Evolutionary conservation across 257 asterid species (phyloP), one percentile per base, ranked within the genome.

Genomic region (Capsicum baccatum): DNA sequence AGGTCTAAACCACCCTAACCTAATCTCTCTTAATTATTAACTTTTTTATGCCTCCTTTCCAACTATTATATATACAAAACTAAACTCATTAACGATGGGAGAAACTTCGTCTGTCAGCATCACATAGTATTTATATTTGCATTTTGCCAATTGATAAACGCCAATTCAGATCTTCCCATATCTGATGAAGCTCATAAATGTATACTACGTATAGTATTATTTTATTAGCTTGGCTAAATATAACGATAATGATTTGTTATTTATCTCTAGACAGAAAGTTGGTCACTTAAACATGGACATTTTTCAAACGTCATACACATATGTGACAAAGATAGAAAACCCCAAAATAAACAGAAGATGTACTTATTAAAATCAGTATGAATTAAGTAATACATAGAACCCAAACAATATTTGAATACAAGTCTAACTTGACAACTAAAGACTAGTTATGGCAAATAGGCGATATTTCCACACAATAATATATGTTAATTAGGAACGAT

Each of bases 261-360:
- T 12, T 74, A 3, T 76, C 21, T 52, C 15, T 13, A 76, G 81
- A 76, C 81, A 76, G 4, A 52, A 68, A 76, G 81, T 76, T 76
- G 81, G 81, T 76, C 81, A 76, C 63, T 76, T 15, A 52, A 76
- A 76, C 81, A 52, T 76, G 26, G 15, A 26, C 48, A 52, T 52
- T 13, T 14, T 15, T 13, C 64, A 14, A 21, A 76, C 64, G 64
- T 76, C 48, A 13, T 6, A 68, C 11, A 48, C 9, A 19, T n/a
- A 67, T 74, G 19, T 12, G 48, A 76, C 48, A 52, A 47, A 71
- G 48, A 52, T 26, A 26, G 52, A 1, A 19, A 13, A 8, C 26
- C 0, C n/a, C 11, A 3, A 14, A 52, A 21, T 39, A 39, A 39
- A 39, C 44, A 37, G 0, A 6, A 4, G 14, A 3, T 39, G 4